Conservation (phyloP, 208 protist species). For the Acanthamoeba comandoni region DNA sequence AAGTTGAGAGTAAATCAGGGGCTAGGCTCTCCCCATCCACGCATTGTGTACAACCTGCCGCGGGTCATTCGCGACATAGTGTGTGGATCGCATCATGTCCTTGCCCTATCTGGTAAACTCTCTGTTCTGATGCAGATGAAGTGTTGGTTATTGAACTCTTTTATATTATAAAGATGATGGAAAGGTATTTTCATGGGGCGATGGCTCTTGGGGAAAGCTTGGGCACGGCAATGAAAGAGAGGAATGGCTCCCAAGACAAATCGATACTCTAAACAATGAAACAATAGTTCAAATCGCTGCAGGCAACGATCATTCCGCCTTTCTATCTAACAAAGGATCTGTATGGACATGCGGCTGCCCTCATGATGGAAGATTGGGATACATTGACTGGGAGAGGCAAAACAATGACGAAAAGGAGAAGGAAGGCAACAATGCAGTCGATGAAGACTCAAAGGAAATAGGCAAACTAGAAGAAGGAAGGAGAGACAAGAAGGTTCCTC, state of each 20-base stretch:
- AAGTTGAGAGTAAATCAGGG: slow-evolving; percentile 9
- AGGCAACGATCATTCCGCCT: slow-evolving; percentile 9
- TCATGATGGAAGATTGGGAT: slow-evolving; percentile 11
- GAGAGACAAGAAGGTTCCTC: not conserved
- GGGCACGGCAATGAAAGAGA: slow-evolving; percentile 44
- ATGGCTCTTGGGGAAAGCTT: slow-evolving; percentile 60
- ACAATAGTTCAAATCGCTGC: slow-evolving; percentile 23
- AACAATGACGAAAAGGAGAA: too few relatives aligned
- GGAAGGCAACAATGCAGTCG: not conserved
- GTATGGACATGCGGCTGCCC: slow-evolving; percentile 51
- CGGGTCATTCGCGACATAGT: not conserved
- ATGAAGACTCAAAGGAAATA: not conserved
- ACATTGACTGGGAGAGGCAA: not conserved
- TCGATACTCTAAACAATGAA: slow-evolving; percentile 1
- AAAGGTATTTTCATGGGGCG: slow-evolving; percentile 61
- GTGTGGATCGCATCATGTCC: slow-evolving; percentile 48
- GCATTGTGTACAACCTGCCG: slow-evolving; percentile 58
- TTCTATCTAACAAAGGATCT: slow-evolving; percentile 24
- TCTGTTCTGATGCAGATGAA: too few relatives aligned
- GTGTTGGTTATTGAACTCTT: too few relatives aligned
- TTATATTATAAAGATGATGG: not conserved
- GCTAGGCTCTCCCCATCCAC: slow-evolving; percentile 21
- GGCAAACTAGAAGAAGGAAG: too few relatives aligned
- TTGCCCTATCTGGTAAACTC: slow-evolving; percentile 10
- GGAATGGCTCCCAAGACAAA: slow-evolving; percentile 27